phyloP scores from a whole-genome alignment of 2,329 filamentous ascomycete genomes.

The Cladosporium halotolerans region DNA sequence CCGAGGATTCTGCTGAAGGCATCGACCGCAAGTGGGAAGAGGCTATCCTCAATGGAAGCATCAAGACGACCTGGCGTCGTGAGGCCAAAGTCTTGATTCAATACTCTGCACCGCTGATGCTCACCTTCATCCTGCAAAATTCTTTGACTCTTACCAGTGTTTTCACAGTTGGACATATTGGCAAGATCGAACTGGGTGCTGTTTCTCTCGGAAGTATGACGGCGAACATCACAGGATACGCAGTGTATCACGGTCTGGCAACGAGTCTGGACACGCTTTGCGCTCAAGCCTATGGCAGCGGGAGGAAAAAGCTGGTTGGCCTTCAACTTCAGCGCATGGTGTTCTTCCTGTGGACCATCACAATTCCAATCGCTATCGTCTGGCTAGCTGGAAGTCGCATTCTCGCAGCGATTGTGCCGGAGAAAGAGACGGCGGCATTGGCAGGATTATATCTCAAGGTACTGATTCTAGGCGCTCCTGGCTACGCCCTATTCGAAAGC shows the following conservation, averaged over 20 bases:
- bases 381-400: slow-evolving; percentile 66
- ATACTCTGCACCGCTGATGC: slow-evolving; percentile 38
- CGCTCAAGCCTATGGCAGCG: slow-evolving; percentile 87
- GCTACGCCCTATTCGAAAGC: slow-evolving; percentile 68
- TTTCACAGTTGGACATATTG: slow-evolving; percentile 46
- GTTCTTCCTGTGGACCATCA: slow-evolving; percentile 66
- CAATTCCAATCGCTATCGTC: slow-evolving; percentile 63
- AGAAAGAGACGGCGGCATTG: slow-evolving; percentile 61
- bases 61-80: slow-evolving; percentile 85
- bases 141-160: slow-evolving; percentile 42
- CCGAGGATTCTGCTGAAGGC: slow-evolving; percentile 45
- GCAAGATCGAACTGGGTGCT: slow-evolving; percentile 43
- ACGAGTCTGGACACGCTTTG: slow-evolving; percentile 90
- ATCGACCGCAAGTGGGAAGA: slow-evolving; percentile 76
- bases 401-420: slow-evolving; percentile 60
- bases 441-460: slow-evolving; percentile 70
- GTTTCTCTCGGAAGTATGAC: slow-evolving; percentile 45
- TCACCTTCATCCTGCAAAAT: slow-evolving; percentile 46
- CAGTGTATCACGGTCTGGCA: slow-evolving; percentile 58
- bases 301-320: slow-evolving; percentile 81
- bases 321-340: slow-evolving; percentile 77
- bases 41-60: slow-evolving; percentile 71
- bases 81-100: slow-evolving; percentile 71
- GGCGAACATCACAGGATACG: slow-evolving; percentile 43
- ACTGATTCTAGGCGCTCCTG: slow-evolving; percentile 64